Percentiles rank a stretch among this genome's conserved stretches.
These are phyloP conservation scores for Fistulina hepatica DNA, from an alignment of 1,284 basidiomycete genomes.

Conservation along the genomic window DNA sequence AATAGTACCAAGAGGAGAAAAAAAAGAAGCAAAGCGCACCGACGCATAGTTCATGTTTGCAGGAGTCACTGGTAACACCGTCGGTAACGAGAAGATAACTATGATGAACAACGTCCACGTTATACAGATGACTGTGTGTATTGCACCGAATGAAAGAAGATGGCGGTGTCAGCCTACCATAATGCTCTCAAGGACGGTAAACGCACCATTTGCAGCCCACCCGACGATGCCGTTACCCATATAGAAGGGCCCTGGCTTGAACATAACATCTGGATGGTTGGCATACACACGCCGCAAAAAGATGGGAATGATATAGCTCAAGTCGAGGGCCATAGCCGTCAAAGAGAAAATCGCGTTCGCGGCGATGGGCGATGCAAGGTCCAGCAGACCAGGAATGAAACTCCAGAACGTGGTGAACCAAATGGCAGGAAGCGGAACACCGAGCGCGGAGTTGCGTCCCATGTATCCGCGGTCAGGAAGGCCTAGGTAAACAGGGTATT, in stretches of 20 bases:
- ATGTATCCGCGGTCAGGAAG: constrained; percentile 79
- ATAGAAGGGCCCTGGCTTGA: constrained; percentile 84
- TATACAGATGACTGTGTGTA: constrained; percentile 39
- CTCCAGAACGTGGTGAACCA: constrained; percentile 65
- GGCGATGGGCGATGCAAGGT: constrained; percentile 69
- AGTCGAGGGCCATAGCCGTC: constrained; percentile 62
- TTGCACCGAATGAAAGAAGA: neutral
- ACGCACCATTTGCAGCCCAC: constrained; percentile 40
- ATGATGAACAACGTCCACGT: constrained; percentile 59
- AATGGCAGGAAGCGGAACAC: constrained; percentile 77
- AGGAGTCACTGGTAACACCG: constrained; percentile 53
- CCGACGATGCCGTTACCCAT: constrained; percentile 68
- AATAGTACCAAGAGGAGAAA: neutral
- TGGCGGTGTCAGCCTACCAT: neutral
- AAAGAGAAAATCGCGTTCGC: constrained; percentile 78
- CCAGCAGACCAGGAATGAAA: constrained; percentile 64
- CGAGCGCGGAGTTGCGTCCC: constrained; percentile 57
- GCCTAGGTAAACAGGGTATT: constrained; percentile 25
- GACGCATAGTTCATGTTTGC: constrained; percentile 75
- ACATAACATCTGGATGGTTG: constrained; percentile 76
- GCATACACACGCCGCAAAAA: constrained; percentile 59
- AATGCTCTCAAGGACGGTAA: neutral
- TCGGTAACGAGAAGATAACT: constrained; percentile 67
- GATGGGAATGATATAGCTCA: constrained; percentile 70
- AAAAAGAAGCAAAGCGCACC: constrained; percentile 22